phyloP scores from a whole-genome alignment of 169 alveolate genomes.

The Toxoplasma gondii region DNA sequence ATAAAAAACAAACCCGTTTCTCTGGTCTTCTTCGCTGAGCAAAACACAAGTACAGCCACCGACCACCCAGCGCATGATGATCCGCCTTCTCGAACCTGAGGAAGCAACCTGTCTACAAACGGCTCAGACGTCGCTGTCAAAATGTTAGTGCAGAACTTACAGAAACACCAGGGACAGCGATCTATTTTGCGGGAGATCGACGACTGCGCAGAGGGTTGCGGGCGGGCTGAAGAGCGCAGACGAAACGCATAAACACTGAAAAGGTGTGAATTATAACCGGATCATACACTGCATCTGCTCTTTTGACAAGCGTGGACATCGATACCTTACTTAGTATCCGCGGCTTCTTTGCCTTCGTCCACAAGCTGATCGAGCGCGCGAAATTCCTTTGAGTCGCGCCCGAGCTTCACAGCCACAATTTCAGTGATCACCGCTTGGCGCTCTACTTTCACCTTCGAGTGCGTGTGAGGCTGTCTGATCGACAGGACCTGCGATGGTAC shows the following conservation, averaged over 20 bases:
- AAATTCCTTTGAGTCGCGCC: slow-evolving; percentile 63
- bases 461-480: slow-evolving; percentile 61
- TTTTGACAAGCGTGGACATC: no score
- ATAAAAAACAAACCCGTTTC: slow-evolving; percentile 64
- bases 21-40: slow-evolving; percentile 63
- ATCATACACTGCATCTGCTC: not conserved
- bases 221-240: slow-evolving; percentile 50
- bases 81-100: not conserved
- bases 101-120: no score
- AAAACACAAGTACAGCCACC: not conserved
- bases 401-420: slow-evolving; percentile 38
- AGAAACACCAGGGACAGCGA: slow-evolving; percentile 46
- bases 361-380: slow-evolving; percentile 56
- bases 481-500: slow-evolving; percentile 33
- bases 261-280: not conserved
- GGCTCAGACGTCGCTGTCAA: no score
- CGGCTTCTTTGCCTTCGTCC: slow-evolving; percentile 25
- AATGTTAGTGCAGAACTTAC: not conserved
- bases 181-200: slow-evolving; percentile 50
- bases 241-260: not conserved
- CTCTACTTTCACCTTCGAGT: slow-evolving; percentile 57
- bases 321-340: slow-evolving; percentile 36
- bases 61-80: not conserved
- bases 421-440: slow-evolving; percentile 49
- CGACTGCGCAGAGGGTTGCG: slow-evolving; percentile 64